Evolutionary conservation across 2,329 filamentous ascomycete species (phyloP), one percentile per base, ranked within the genome.

Genomic region (Cordyceps cateniannulata): DNA sequence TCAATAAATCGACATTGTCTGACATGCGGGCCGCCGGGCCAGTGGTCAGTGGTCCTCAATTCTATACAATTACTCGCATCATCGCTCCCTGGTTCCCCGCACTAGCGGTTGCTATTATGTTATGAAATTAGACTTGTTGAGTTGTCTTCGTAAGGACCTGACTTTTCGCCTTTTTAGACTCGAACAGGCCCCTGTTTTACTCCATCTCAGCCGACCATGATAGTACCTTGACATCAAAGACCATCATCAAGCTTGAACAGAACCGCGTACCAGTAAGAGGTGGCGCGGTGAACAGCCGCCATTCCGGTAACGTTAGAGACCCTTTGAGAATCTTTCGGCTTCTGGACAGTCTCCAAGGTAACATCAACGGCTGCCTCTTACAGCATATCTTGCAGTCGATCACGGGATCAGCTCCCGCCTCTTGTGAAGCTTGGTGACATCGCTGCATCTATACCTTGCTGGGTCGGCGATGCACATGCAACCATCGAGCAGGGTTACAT

Each of bases 291-390:
- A 42, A 54, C 38, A 22, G 40, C 25, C 6, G 38, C 4, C 12
- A 44, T 45, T 55, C 40, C 3, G 9, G 9, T 42, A 22, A 24
- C 22, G 18, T 25, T 51, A 51, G 29, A 20, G 14, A 29, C 10
- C 8, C 20, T 50, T 10, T n/a, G 18, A 32, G 27, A 50, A 20
- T 12, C 8, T 32, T 25, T 10, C 16, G 20, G 22, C 35, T 5
- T 32, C 53, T 22, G 54, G n/a, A 16, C 10, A 40, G 20, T 47
- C 57, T 59, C 57, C 57, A 59, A 59, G 48, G 57, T 59, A 59
- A 25, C 57, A 53, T 59, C 27, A 27, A 59, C 16, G 16, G 38
- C 38, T n/a, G 24, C 56, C 56, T n/a, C 1, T 45, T 44, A 9
- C n/a, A 20, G 48, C 16, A 29, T 29, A 45, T 32, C 5, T 24